Conservation (phyloP, 1,284 basidiomycete genomes). For the Boletellus deceptivus region DNA sequence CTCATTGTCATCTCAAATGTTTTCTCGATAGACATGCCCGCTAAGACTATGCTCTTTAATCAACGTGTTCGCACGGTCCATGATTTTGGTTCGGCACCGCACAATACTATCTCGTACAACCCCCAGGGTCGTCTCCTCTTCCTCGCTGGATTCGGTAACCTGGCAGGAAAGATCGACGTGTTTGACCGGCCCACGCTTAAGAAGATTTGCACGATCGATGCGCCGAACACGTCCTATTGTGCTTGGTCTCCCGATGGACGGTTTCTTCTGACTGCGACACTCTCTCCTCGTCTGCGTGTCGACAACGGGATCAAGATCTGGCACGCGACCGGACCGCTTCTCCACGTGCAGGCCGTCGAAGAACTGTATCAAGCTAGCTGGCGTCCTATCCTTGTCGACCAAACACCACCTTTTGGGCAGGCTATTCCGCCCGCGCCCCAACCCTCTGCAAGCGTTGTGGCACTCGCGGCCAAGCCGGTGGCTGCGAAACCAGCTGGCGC, state of each 20-base stretch:
- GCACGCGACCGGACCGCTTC: slow-evolving; percentile 86
- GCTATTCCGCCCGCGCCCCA: slow-evolving; percentile 75
- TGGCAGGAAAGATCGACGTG: slow-evolving; percentile 91
- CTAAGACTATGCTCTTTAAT: slow-evolving; percentile 90
- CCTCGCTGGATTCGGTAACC: slow-evolving; percentile 94
- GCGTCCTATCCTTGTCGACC: slow-evolving; percentile 72
- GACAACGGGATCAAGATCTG: slow-evolving; percentile 97
- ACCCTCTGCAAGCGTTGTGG: slow-evolving; percentile 59
- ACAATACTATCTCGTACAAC: slow-evolving; percentile 94
- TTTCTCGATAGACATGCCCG: slow-evolving; percentile 78
- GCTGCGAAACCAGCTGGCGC: slow-evolving; percentile 71
- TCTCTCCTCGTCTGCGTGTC: slow-evolving; percentile 91
- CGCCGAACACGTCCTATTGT: slow-evolving; percentile 90
- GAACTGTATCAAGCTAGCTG: slow-evolving; percentile 90
- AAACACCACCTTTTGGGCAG: slow-evolving; percentile 69
- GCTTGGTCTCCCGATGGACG: slow-evolving; percentile 96
- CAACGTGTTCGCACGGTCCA: slow-evolving; percentile 85
- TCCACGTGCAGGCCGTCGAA: slow-evolving; percentile 76
- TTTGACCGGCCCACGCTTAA: slow-evolving; percentile 85
- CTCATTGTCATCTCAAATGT: neutral
- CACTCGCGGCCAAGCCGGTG: slow-evolving; percentile 25
- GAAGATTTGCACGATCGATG: slow-evolving; percentile 86
- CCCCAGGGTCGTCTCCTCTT: slow-evolving; percentile 86
- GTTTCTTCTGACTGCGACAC: slow-evolving; percentile 90
- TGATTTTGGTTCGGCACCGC: slow-evolving; percentile 87